Base-by-base conservation (phyloP, 148 eudicot genomes). In the Persicaria maculosa region DNA sequence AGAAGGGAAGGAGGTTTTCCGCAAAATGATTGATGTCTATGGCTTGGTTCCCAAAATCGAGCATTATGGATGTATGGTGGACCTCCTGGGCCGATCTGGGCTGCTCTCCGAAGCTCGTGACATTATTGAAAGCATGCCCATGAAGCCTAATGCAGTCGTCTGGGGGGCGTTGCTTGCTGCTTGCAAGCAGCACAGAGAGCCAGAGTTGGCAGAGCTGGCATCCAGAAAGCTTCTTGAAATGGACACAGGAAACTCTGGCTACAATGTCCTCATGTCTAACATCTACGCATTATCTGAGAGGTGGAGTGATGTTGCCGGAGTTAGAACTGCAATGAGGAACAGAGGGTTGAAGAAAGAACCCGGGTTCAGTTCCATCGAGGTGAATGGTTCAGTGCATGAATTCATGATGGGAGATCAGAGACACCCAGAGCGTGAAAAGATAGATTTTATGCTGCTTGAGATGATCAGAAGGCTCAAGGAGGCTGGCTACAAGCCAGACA, bases 31-130 rank as follows among this genome's bases (percentile, higher is more conserved):
- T 5, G 50, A 77, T 52, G 77, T 75, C 22, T 82, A 86, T 67
- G 68, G 76, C 31, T 67, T 90, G 74, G 31, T 71, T 31, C 83
- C 91, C 16, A 80, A 77, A 73, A 75, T 83, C 75, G 95, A 86
- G 82, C 91, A 90, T 67, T 88, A 88, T 77, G 87, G 91, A n/a
- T 86, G 90, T 68, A 77, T 88, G 80, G 86, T 88, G 22, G 91
- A 90, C 74, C 80, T 85, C 50, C 83, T 83, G 46, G 90, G 87
- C 9, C 85, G 91, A 65, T 88, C 90, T 11, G 91, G 87, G 73
- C 72, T 81, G 59, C 75, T 88, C 59, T 73, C 50, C 19, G 87
- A 88, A 77, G 95, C 91, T 40, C 78, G 58, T 75, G 78, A 81
- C 45, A 73, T 85, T 17, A 84, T 85, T 36, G 74, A 76, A 75